Evolutionary conservation across 345 rosid genomes (phyloP), one percentile per base, ranked within the genome.

Genomic region (Hevea brasiliensis): DNA sequence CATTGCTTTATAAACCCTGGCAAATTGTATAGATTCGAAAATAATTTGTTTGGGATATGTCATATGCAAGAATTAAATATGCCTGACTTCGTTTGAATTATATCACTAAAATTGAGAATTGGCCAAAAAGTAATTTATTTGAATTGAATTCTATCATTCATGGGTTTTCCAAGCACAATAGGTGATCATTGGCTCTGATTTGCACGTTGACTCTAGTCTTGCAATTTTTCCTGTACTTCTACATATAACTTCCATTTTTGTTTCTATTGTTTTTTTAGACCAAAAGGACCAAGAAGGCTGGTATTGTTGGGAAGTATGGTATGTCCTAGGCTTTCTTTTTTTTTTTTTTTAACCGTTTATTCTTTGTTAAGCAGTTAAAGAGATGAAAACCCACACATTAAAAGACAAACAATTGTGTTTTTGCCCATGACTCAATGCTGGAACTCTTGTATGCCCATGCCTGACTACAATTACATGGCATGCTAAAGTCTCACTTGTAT

Each of bases 221-320:
- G 29, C 7, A 4, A 1, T 44, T 50, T 27, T 3, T 32, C 14
- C 27, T 24, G 12, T 9, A 6, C 0, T 7, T 50, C 50, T 51
- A 1, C 2, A n/a, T 42, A 5, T 41, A 14, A 13, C 27, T 12
- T 14, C 4, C 2, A 7, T 4, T 21, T 63, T 3, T 20, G 4
- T 54, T 20, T 23, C 2, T 2, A 45, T 17, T 17, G 18, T 8
- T 18, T 54, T 1, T 71, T 61, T 81, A 89, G 93, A 85, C 93
- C 13, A 89, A 89, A 84, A 85, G 93, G 76, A 89, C 93, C 61
- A 89, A 89, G 93, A 89, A 89, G 88, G 93, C 88, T 0, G 93
- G 93, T 56, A 89, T 89, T 72, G 89, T 89, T 8, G 93, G 93
- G 7, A 89, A 89, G 14, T 89, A 89, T 80, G 93, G 93, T 89